phyloP scores from a whole-genome alignment of 345 rosid genomes.

The Syzygium jambos region DNA sequence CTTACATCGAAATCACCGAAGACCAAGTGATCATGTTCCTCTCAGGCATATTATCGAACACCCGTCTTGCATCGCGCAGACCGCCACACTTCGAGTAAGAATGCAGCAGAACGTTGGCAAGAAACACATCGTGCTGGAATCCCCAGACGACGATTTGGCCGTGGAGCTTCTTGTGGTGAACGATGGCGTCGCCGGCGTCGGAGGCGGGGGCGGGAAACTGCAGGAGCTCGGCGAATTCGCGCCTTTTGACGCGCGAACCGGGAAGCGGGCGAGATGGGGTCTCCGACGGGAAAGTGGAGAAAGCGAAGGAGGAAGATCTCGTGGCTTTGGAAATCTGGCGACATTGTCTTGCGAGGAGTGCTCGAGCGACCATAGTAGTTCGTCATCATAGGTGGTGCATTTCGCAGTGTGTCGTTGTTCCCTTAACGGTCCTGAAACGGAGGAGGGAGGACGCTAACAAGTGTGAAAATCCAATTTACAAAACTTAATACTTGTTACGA shows the following conservation, averaged over 20 bases:
- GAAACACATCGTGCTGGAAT: conserved; percentile 25
- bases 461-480: background rate
- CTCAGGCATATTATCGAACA: conserved; percentile 52
- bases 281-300: conserved; percentile 5
- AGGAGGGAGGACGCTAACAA: background rate
- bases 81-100: conserved; percentile 11
- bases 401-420: background rate
- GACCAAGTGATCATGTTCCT: conserved; percentile 74
- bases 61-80: conserved; percentile 19
- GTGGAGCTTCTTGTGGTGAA: conserved; percentile 25
- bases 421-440: background rate
- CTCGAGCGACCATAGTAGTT: background rate
- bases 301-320: background rate
- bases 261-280: conserved; percentile 6
- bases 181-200: conserved; percentile 5
- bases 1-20: conserved; percentile 55
- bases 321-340: background rate
- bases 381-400: background rate
- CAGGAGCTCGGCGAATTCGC: conserved; percentile 33
- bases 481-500: too few relatives aligned
- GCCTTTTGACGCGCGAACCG: conserved; percentile 11
- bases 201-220: conserved; percentile 6
- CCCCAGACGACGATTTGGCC: conserved; percentile 38
- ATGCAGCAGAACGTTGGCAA: conserved; percentile 35
- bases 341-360: background rate